Base-by-base conservation (phyloP, 352 stramenopile species). In the Peronospora farinosa region DNA sequence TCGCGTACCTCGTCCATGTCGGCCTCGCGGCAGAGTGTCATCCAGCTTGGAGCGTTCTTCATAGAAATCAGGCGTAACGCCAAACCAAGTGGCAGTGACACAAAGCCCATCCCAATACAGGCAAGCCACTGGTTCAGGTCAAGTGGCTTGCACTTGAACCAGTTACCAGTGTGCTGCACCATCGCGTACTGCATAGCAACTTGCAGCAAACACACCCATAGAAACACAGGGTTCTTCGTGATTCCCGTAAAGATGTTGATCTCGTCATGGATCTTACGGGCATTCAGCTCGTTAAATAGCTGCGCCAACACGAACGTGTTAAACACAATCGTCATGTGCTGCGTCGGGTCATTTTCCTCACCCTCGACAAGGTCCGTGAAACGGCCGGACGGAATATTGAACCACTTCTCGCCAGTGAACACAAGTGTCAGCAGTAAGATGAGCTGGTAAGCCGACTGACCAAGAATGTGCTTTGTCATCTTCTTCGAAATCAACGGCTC, bases 241-340 rank as follows among this genome's bases (percentile, higher is more conserved):
- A 98, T 86, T 30, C 90, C 89, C 12, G 58, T 58, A 55, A 98
- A 98, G 30, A 98, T 88, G 69, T 98, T 98, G 67, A 90, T 95
- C 47, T 96, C 77, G 65, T 97, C 86, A 62, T 96, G 86, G 63
- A 98, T 96, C 60, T 80, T 76, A 44, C 71, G 71, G 21, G 52
- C 54, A 54, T 87, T 87, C 19, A 87, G 59, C 53, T 87, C 68
- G 58, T 87, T 87, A 63, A 87, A 98, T 12, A 98, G 78, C 74
- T 97, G 89, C 33, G 88, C 81, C 70, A 96, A 97, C 12, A 98
- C 94, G 68, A 98, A 98, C 30, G 88, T 86, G 72, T 98, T 98
- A 77, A 98, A 98, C 53, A 98, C 63, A 38, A 98, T 85, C 27
- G 93, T 97, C 69, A 95, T 96, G 78, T 98, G 95, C 53, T 83